These are phyloP conservation scores for Onygenales sp. DNA, from an alignment of 2,329 filamentous ascomycete species.

Conservation along the genomic window DNA sequence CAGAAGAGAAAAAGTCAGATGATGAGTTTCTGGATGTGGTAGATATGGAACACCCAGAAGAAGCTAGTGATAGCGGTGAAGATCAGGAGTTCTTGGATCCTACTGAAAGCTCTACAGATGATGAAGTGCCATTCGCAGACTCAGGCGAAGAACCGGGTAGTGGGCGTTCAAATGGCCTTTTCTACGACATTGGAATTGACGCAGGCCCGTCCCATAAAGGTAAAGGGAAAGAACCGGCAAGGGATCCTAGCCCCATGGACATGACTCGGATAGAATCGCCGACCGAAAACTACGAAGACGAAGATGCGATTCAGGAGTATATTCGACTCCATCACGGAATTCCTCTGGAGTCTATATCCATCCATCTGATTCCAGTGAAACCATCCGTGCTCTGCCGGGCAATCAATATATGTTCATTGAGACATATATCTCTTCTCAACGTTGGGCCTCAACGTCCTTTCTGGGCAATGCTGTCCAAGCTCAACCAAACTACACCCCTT, in stretches of 20 bases:
- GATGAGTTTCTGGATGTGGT: slow-evolving; percentile 13
- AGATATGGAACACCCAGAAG: slow-evolving; percentile 25
- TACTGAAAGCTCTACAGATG: background rate
- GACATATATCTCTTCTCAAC: slow-evolving; percentile 51
- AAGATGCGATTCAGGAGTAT: slow-evolving; percentile 36
- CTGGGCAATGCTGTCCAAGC: slow-evolving; percentile 48
- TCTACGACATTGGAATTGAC: background rate
- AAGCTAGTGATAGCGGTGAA: slow-evolving; percentile 17
- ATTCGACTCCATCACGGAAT: slow-evolving; percentile 50
- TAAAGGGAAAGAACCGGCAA: slow-evolving; percentile 8
- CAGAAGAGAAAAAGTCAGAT: slow-evolving; percentile 1
- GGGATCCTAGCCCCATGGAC: background rate
- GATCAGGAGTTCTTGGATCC: slow-evolving; percentile 17
- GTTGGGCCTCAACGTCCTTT: slow-evolving; percentile 53
- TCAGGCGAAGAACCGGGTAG: background rate
- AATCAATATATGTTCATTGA: slow-evolving; percentile 49
- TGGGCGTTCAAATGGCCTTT: background rate
- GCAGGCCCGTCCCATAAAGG: slow-evolving; percentile 3
- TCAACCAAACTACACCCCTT: slow-evolving; percentile 44
- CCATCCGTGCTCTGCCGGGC: slow-evolving; percentile 47
- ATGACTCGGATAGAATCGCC: background rate
- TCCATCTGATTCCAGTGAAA: slow-evolving; percentile 53
- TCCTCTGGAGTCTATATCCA: slow-evolving; percentile 43
- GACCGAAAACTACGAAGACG: background rate
- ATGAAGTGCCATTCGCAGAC: background rate